phyloP scores from a whole-genome alignment of 148 eudicot species.

The Agrostemma githago region DNA sequence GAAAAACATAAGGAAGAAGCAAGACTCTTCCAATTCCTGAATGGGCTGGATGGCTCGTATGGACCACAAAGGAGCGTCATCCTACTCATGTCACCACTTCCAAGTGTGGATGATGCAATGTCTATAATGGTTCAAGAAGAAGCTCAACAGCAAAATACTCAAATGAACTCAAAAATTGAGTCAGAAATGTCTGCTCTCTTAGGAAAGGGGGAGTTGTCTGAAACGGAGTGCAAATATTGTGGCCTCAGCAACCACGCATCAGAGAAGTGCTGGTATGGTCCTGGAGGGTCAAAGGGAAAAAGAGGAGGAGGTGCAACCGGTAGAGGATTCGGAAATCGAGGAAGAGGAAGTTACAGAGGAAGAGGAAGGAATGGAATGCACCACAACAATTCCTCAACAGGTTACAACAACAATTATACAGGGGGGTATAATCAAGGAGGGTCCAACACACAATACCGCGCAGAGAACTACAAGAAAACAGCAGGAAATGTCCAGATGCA shows the following conservation, averaged over 20 bases:
- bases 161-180: not conserved
- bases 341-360: no score
- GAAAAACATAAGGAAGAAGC: not conserved
- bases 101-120: not conserved
- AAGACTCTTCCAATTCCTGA: not conserved
- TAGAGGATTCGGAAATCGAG: not conserved
- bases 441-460: not conserved
- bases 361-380: no score
- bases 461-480: no score
- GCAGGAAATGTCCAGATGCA: not conserved
- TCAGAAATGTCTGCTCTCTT: not conserved
- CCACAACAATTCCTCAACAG: no score
- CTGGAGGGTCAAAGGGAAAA: not conserved
- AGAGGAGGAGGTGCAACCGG: not conserved
- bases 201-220: not conserved
- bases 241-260: not conserved
- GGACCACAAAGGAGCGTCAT: not conserved
- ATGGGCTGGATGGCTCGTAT: not conserved
- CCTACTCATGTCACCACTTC: not conserved
- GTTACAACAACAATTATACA: no score
- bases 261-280: not conserved
- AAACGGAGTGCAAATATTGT: not conserved
- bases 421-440: not conserved
- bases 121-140: not conserved
- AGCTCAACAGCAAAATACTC: not conserved